Evolutionary conservation across 495 filamentous ascomycete species (phyloP), one percentile per base, ranked within the genome.

Genomic region (Neurospora sp.): DNA sequence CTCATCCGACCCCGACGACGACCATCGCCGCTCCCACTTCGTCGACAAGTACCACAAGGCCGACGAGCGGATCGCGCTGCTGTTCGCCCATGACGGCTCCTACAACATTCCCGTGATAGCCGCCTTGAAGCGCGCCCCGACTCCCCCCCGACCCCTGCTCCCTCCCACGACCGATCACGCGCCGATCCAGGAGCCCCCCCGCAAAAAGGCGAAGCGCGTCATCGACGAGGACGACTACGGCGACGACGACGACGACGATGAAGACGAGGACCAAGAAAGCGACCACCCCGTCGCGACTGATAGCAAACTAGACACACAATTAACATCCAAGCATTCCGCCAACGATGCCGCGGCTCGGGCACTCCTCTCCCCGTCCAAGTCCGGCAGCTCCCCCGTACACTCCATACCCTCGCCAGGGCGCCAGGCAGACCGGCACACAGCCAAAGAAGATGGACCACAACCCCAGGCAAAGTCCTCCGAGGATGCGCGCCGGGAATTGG

Each of bases 401-500:
- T 86, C 85, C n/a, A 81, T 85, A 14, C 80, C 86, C 31, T 86
- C 87, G 53, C 84, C 86, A 11, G 82, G 81, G 40, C 85, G 86
- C 71, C 82, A 82, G 12, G 74, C 76, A 44, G 87, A 88, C 18
- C 84, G 82, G 70, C 22, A 61, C 5, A 61, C 22, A 31, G 71
- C 82, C 37, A 86, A 84, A 71, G 83, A 85, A n/a, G 80, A 83
- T 75, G 81, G 74, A 14, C 72, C 81, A 69, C 83, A 81, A 70
- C 53, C 78, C 22, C 87, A 91, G 81, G 80, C 87, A 81, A 89
- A 90, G 80, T 86, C 89, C 22, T 87, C 91, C 2, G 94, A 97
- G 79, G 93, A 97, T 81, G 86, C 94, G 80, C 93, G 94, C 73
- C 97, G 97, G 83, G 91, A 94, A 80, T 83, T 98, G 68, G 94